Evolutionary conservation across 2,329 filamentous ascomycete genomes (phyloP).

Genomic region (Ophiognomonia clavigignenti-juglandacearum): DNA sequence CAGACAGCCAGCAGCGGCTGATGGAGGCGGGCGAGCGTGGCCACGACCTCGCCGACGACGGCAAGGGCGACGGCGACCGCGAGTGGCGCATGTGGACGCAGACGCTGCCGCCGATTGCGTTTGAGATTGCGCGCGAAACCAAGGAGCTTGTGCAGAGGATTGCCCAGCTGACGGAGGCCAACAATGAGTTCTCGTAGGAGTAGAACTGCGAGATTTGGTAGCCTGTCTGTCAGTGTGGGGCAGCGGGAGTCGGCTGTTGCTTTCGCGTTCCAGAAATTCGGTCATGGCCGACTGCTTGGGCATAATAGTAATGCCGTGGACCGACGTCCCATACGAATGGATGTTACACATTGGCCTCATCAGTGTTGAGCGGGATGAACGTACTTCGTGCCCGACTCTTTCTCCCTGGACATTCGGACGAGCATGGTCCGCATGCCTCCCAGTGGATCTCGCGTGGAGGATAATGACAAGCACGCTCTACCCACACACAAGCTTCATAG

Average conservation of each 20-base stretch:
- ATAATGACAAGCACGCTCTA: too few relatives aligned
- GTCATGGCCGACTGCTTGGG: too few relatives aligned
- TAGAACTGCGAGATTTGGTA: conserved; percentile 16
- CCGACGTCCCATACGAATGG: too few relatives aligned
- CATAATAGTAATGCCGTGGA: too few relatives aligned
- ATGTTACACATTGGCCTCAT: too few relatives aligned
- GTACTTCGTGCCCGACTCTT: too few relatives aligned
- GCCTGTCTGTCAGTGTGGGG: background rate
- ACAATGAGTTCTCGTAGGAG: conserved; percentile 23
- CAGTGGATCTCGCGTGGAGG: too few relatives aligned
- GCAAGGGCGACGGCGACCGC: conserved; percentile 44
- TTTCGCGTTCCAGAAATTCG: too few relatives aligned
- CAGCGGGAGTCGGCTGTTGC: background rate
- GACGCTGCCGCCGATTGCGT: conserved; percentile 76
- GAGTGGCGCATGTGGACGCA: conserved; percentile 63
- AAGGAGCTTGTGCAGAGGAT: conserved; percentile 59
- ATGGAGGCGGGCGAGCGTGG: conserved; percentile 59
- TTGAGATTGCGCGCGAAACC: conserved; percentile 76
- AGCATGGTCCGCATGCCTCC: too few relatives aligned
- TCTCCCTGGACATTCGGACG: too few relatives aligned
- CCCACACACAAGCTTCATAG: too few relatives aligned
- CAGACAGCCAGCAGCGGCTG: conserved; percentile 60
- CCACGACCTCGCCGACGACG: conserved; percentile 49
- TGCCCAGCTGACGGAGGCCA: conserved; percentile 22
- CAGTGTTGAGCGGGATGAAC: too few relatives aligned